Conservation (phyloP, 495 filamentous ascomycete species). For the Penicillium fimorum region DNA sequence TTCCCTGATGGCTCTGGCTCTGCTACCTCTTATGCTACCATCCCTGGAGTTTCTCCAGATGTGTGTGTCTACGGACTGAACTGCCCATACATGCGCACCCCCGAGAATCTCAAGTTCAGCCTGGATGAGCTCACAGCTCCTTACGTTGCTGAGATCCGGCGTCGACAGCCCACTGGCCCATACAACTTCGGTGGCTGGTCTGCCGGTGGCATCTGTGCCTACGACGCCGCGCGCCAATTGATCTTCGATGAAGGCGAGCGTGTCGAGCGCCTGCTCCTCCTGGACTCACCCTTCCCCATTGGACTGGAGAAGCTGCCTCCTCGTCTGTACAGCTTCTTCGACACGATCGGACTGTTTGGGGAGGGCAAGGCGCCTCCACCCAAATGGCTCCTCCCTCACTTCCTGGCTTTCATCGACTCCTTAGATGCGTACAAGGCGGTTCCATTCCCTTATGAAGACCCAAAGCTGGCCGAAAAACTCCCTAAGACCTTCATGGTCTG, state of each 20-base stretch:
- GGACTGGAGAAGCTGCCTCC: conserved; percentile 74
- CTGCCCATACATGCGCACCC: conserved; percentile 65
- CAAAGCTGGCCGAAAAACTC: conserved; percentile 41
- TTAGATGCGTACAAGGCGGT: conserved; percentile 68
- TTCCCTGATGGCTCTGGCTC: conserved; percentile 53
- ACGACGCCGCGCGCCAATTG: conserved; percentile 74
- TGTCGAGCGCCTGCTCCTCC: conserved; percentile 73
- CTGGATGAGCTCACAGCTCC: conserved; percentile 56
- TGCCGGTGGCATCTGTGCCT: conserved; percentile 85
- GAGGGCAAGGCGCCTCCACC: conserved; percentile 64
- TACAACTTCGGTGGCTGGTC: conserved; percentile 75
- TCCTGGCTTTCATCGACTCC: conserved; percentile 70
- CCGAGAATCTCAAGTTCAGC: conserved; percentile 53
- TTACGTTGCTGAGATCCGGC: conserved; percentile 65
- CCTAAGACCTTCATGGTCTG: conserved; percentile 71
- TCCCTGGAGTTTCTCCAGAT: conserved; percentile 54
- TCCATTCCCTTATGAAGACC: conserved; percentile 37
- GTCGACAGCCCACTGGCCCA: conserved; percentile 71
- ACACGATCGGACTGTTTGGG: conserved; percentile 75
- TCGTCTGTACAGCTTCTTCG: conserved; percentile 76
- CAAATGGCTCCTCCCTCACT: conserved; percentile 81
- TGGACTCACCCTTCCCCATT: conserved; percentile 80
- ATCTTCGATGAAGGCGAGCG: conserved; percentile 62
- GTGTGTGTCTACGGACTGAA: conserved; percentile 61
- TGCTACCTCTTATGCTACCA: conserved; percentile 60